A percentile compares a stretch with the other conserved stretches of the same genome.
Evolutionary conservation across 2,329 filamentous ascomycete genomes (phyloP).

Genomic region (Ceratocystis ficicola): DNA sequence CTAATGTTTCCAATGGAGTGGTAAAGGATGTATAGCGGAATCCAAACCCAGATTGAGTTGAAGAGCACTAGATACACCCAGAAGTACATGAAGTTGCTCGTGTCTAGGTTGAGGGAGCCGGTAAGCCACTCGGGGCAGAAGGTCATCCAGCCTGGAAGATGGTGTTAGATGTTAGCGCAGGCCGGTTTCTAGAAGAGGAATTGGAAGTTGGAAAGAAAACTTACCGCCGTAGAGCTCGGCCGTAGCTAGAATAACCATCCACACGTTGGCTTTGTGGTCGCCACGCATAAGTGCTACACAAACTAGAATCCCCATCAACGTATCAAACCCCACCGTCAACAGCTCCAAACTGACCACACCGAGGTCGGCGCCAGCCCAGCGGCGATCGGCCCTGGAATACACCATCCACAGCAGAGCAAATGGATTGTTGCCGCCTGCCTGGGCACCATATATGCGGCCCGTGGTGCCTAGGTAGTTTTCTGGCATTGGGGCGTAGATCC

Average conservation of each 20-base stretch:
- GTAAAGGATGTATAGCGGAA: conserved; percentile 48
- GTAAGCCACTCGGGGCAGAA: conserved; percentile 59
- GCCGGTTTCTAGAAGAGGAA: not conserved
- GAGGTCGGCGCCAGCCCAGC: conserved; percentile 54
- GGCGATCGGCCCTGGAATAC: conserved; percentile 50
- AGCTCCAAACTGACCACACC: conserved; percentile 53
- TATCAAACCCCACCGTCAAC: conserved; percentile 51
- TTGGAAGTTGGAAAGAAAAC: conserved; percentile 23
- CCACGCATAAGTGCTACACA: conserved; percentile 48
- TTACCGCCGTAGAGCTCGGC: conserved; percentile 53
- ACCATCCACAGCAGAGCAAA: conserved; percentile 56
- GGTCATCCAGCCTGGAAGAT: conserved; percentile 50
- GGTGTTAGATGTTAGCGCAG: conserved; percentile 3
- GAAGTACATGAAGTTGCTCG: conserved; percentile 54
- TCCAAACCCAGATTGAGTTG: conserved; percentile 55
- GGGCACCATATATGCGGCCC: conserved; percentile 42
- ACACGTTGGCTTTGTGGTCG: conserved; percentile 44
- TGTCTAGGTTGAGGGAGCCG: conserved; percentile 49
- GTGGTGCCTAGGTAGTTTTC: conserved; percentile 42
- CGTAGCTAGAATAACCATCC: conserved; percentile 54
- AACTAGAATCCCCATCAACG: conserved; percentile 46
- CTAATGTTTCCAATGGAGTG: conserved; percentile 44
- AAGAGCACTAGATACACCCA: conserved; percentile 59
- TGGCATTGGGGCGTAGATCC: conserved; percentile 36
- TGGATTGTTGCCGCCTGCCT: conserved; percentile 42